Conservation (phyloP, 129 eudicot species). For the Arctium minus region DNA sequence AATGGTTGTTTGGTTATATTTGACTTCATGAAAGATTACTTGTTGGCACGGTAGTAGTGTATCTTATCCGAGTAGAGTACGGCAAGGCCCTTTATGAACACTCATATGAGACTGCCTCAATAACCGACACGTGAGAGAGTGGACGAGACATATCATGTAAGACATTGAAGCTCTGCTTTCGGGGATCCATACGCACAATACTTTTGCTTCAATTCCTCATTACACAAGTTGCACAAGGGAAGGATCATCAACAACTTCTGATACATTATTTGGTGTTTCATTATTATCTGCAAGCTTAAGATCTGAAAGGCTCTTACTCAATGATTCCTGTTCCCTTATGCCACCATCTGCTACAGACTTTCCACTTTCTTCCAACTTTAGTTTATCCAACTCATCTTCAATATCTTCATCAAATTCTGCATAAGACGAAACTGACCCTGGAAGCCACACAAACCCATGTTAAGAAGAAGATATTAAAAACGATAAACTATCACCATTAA, state of each 20-base stretch:
- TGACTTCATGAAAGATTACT: no score
- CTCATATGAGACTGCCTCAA: no score
- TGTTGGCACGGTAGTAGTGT: no score
- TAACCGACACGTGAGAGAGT: no score
- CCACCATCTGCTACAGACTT: constrained; percentile 24
- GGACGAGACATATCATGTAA: no score
- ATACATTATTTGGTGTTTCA: constrained; percentile 7
- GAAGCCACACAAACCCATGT: constrained; percentile 22
- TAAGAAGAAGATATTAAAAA: neutral
- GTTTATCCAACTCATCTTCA: constrained; percentile 64
- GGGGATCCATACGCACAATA: no score
- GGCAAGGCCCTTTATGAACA: no score
- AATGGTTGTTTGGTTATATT: no score
- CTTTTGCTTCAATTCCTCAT: no score
- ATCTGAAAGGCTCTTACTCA: constrained; percentile 43
- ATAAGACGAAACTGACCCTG: constrained; percentile 42
- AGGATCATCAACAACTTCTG: constrained; percentile 15
- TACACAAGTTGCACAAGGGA: neutral
- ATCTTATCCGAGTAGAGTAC: no score
- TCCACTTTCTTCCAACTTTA: constrained; percentile 46
- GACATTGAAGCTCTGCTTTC: no score
- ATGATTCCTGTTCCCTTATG: constrained; percentile 25
- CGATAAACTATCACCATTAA: neutral
- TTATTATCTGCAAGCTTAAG: constrained; percentile 45
- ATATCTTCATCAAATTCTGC: constrained; percentile 60